These are phyloP conservation scores for Thielaviopsis punctulata DNA, from an alignment of 2,329 filamentous ascomycete genomes.

Conservation along the genomic window DNA sequence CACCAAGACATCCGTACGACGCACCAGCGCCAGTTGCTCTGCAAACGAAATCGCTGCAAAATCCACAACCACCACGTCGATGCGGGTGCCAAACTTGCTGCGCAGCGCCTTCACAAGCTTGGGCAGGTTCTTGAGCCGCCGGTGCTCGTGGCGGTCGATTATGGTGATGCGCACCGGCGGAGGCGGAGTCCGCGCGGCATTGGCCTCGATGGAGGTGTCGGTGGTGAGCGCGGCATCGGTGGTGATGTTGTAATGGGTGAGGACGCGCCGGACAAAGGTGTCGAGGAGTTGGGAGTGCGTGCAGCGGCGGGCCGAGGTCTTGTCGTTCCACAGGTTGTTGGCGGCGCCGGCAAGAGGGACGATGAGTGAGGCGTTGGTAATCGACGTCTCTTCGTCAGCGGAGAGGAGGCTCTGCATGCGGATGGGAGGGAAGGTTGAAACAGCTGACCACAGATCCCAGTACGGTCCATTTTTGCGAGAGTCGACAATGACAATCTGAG, in stretches of 20 bases:
- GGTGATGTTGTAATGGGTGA: slow-evolving; percentile 16
- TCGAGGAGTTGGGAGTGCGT: slow-evolving; percentile 20
- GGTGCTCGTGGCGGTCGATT: slow-evolving; percentile 19
- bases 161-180: slow-evolving; percentile 19
- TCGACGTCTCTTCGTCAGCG: not conserved
- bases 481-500: slow-evolving; percentile 22
- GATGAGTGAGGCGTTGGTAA: slow-evolving; percentile 19
- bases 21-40: slow-evolving; percentile 21
- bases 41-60: slow-evolving; percentile 22
- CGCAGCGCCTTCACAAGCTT: slow-evolving; percentile 17
- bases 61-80: slow-evolving; percentile 21
- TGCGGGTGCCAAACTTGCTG: slow-evolving; percentile 2
- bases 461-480: slow-evolving; percentile 20
- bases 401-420: slow-evolving; percentile 16
- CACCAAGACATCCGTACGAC: slow-evolving; percentile 24
- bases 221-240: not conserved
- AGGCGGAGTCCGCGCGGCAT: slow-evolving; percentile 8
- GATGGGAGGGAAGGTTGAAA: slow-evolving; percentile 18
- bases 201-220: not conserved
- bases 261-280: slow-evolving; percentile 20
- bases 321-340: slow-evolving; percentile 23
- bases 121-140: slow-evolving; percentile 18
- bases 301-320: slow-evolving; percentile 12
- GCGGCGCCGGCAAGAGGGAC: slow-evolving; percentile 24
- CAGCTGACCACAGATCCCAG: slow-evolving; percentile 21